Evolutionary conservation across 345 rosid genomes (phyloP).

Genomic region (Kernera saxatilis): DNA sequence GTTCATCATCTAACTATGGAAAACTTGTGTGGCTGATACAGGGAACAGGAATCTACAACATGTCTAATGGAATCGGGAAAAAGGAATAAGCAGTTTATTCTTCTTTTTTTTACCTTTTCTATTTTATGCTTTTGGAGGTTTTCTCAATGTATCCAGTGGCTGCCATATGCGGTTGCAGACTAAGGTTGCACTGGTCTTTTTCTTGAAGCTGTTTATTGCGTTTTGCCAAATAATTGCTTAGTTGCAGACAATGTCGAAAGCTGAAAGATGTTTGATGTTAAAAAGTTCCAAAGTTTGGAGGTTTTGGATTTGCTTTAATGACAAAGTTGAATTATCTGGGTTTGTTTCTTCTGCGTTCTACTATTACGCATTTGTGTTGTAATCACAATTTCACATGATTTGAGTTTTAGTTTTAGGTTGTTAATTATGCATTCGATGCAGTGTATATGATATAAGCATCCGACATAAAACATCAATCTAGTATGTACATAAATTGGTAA

Average conservation of each 20-base stretch:
- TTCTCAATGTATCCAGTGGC: conserved; percentile 14
- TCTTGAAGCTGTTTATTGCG: conserved; percentile 16
- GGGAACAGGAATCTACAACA: conserved; percentile 85
- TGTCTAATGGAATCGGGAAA: conserved; percentile 83
- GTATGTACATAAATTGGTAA: too few relatives aligned
- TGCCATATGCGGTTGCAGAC: neutral
- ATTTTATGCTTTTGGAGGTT: conserved; percentile 14
- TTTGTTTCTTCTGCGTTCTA: neutral
- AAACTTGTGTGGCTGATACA: conserved; percentile 23
- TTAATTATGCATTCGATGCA: too few relatives aligned
- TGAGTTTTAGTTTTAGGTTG: too few relatives aligned
- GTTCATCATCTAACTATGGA: neutral
- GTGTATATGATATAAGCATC: too few relatives aligned
- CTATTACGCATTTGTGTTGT: too few relatives aligned
- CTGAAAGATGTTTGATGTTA: conserved; percentile 16
- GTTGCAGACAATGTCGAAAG: conserved; percentile 31
- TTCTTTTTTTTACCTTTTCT: neutral
- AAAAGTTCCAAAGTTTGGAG: neutral
- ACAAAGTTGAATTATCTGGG: neutral
- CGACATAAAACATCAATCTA: too few relatives aligned
- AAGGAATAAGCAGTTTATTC: conserved; percentile 52
- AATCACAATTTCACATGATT: too few relatives aligned
- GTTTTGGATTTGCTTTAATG: neutral
- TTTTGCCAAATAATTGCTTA: conserved; percentile 41
- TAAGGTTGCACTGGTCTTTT: conserved; percentile 11